A percentile compares a stretch with the other conserved stretches of the same genome.
These are phyloP conservation scores for Diaporthe vexans DNA, from an alignment of 2,329 filamentous ascomycete species.

Conservation along the genomic window DNA sequence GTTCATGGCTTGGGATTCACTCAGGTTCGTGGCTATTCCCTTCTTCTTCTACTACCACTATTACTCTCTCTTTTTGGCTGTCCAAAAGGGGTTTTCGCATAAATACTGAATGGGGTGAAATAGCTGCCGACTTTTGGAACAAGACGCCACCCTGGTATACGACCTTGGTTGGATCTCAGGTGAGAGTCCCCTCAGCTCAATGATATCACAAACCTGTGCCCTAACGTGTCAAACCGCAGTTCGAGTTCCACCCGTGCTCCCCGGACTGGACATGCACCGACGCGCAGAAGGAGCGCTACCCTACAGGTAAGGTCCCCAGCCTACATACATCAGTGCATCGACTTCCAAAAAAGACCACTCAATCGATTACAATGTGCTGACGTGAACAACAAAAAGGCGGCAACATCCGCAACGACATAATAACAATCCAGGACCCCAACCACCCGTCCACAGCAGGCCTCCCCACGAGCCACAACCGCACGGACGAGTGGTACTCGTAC, in stretches of 20 bases:
- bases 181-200: background rate
- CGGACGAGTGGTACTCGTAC: conserved; percentile 26
- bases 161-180: conserved; percentile 1
- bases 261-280: conserved; percentile 16
- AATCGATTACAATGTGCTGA: no score
- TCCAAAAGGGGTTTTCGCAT: background rate
- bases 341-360: no score
- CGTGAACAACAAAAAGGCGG: no score
- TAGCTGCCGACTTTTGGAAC: conserved; percentile 17
- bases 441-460: background rate
- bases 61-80: background rate
- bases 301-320: background rate
- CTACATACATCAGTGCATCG: no score
- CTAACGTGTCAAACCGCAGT: background rate
- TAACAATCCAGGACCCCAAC: background rate
- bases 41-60: background rate
- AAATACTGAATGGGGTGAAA: background rate
- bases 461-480: background rate
- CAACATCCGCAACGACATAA: conserved; percentile 1
- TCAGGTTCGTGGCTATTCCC: background rate
- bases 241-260: conserved; percentile 14
- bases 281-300: conserved; percentile 8
- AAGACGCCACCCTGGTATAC: conserved; percentile 16
- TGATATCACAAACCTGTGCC: no score
- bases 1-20: conserved; percentile 13